These are phyloP conservation scores for Otatea glauca DNA, from an alignment of 176 grass and related monocot genomes.

Conservation along the genomic window DNA sequence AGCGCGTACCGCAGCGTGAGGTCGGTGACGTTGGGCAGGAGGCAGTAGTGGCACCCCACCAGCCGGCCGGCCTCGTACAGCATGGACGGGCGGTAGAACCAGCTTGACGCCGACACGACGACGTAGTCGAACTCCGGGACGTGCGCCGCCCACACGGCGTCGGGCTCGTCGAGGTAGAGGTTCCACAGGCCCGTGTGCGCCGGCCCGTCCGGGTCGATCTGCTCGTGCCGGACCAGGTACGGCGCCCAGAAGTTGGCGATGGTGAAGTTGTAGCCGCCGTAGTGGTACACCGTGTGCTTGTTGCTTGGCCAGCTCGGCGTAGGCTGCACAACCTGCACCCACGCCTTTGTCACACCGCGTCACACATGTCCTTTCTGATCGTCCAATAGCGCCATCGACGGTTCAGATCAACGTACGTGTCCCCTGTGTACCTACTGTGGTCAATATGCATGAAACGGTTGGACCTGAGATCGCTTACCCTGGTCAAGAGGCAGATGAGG, in stretches of 20 bases:
- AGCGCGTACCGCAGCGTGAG: conserved; percentile 55
- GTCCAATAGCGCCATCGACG: no score
- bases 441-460: not conserved
- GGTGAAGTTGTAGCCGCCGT: conserved; percentile 48
- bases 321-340: conserved; percentile 6
- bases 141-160: conserved; percentile 36
- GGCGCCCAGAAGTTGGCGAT: conserved; percentile 54
- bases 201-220: conserved; percentile 23
- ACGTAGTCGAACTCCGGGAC: conserved; percentile 47
- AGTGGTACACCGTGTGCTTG: conserved; percentile 13
- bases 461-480: not conserved
- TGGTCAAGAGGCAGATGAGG: no score
- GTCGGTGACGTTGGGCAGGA: conserved; percentile 45
- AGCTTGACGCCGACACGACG: conserved; percentile 67
- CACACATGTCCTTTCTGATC: not conserved
- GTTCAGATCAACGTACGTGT: not conserved
- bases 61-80: conserved; percentile 46
- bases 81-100: conserved; percentile 63
- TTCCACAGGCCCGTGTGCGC: conserved; percentile 44
- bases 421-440: not conserved
- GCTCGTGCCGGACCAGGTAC: conserved; percentile 49
- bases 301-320: conserved; percentile 18
- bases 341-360: no score
- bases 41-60: conserved; percentile 56
- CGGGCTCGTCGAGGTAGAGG: conserved; percentile 65